A percentile compares a stretch with the other conserved stretches of the same genome.
Evolutionary conservation across 1,139 yeast genomes (phyloP).

Genomic region (Lodderomyces oxycetoniae): DNA sequence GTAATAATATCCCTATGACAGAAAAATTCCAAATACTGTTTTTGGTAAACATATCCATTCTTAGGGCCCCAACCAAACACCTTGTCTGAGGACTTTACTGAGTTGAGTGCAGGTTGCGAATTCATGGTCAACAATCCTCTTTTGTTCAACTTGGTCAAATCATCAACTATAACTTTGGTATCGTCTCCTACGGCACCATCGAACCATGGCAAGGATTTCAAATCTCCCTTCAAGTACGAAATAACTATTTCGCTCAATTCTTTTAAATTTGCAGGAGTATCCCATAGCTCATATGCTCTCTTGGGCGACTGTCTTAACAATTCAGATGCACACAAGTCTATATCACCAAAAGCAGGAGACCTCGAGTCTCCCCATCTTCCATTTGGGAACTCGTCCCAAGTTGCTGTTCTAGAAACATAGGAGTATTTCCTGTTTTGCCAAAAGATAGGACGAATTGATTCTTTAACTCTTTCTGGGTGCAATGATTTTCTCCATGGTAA

Average conservation of each 20-base stretch:
- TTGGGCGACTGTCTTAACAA: constrained; percentile 75
- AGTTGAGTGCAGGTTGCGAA: constrained; percentile 93
- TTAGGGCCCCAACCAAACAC: constrained; percentile 95
- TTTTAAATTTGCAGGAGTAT: constrained; percentile 55
- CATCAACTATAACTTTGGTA: constrained; percentile 56
- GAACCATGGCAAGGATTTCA: constrained; percentile 88
- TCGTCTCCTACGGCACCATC: constrained; percentile 85
- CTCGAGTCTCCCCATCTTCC: constrained; percentile 95
- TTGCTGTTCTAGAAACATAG: constrained; percentile 83
- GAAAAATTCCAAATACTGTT: constrained; percentile 83
- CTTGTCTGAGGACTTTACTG: constrained; percentile 64
- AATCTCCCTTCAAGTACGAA: constrained; percentile 62
- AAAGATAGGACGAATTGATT: constrained; percentile 87
- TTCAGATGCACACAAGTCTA: constrained; percentile 74
- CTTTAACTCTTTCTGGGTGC: constrained; percentile 76
- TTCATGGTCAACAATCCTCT: constrained; percentile 77
- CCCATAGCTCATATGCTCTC: constrained; percentile 84
- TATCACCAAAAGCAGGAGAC: constrained; percentile 90
- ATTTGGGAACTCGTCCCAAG: constrained; percentile 94
- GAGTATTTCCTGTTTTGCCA: constrained; percentile 95
- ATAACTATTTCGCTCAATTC: constrained; percentile 63
- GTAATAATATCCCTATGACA: constrained; percentile 56
- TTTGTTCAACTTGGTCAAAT: constrained; percentile 58
- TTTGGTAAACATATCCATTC: constrained; percentile 88
- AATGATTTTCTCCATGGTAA: constrained; percentile 91